Percentiles rank a stretch among this genome's conserved stretches.
These are phyloP conservation scores for Aspergillus sp. DNA, from an alignment of 2,329 filamentous ascomycete genomes.

Conservation along the genomic window DNA sequence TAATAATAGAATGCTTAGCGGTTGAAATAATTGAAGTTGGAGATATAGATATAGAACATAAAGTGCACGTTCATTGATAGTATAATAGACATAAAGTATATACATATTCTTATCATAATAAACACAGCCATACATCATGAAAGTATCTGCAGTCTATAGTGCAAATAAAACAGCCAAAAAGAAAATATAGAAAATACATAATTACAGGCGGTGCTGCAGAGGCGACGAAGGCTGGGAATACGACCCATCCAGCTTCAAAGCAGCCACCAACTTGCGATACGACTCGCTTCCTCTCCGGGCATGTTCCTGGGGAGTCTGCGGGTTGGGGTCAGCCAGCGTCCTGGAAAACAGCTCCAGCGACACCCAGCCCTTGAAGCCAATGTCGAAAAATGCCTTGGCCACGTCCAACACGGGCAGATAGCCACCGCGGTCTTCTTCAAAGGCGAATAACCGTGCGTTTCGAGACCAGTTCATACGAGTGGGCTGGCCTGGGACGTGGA, in stretches of 20 bases:
- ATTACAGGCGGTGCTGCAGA: conserved; percentile 14
- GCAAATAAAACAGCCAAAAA: no score
- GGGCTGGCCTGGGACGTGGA: conserved; percentile 55
- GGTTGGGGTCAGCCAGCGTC: conserved; percentile 50
- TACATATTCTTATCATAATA: no score
- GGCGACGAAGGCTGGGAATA: not conserved
- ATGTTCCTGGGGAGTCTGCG: conserved; percentile 51
- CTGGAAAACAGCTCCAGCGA: conserved; percentile 67
- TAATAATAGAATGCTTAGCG: no score
- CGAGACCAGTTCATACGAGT: conserved; percentile 73
- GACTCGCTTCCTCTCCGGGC: conserved; percentile 47
- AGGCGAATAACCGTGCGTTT: conserved; percentile 67
- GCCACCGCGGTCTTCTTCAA: conserved; percentile 56
- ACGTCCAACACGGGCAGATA: conserved; percentile 65
- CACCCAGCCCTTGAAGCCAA: conserved; percentile 63
- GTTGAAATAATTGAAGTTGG: no score
- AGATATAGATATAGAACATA: no score
- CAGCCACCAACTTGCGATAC: conserved; percentile 46
- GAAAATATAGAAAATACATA: no score
- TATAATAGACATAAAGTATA: no score
- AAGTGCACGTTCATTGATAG: no score
- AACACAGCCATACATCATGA: no score
- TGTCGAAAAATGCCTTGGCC: conserved; percentile 56
- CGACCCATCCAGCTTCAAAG: conserved; percentile 5
- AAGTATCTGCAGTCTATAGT: no score